Evolutionary conservation across 257 asterid species (phyloP), one percentile per base, ranked within the genome.

Genomic region (Salvia rosmarinus): DNA sequence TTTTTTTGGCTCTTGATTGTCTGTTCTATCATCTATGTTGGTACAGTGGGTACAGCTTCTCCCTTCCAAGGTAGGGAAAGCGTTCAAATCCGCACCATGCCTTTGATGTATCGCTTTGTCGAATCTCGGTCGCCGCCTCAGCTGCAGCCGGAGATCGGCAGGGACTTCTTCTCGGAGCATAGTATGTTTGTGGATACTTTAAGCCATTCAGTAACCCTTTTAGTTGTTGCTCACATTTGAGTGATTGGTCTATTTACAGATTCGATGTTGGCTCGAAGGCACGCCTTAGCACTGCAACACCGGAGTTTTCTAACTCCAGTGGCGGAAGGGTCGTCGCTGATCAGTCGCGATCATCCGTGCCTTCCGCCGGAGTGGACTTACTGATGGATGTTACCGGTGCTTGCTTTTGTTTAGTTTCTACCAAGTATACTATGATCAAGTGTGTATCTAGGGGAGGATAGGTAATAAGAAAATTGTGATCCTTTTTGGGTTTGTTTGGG

Each of bases 181-280:
- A 80, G 95, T 88, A 81, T 1, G 60, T 28, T 4, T 57, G 2
- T 14, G 7, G 17, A 5, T 42, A 10, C 32, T 21, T 12, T 20
- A 19, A 39, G 51, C 60, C 19, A 9, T 35, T 42, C 6, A 3
- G 9, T 37, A 17, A 21, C 49, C 34, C 5, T 10, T 0, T 6
- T 0, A 1, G 0, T 51, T 25, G 19, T 11, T 65, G 9, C 12
- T 74, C 10, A 19, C 0, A 0, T 32, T 34, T 0, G 1, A 54
- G 14, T 1, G 7, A 20, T 14, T 10, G 32, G 6, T 23, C 9
- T 73, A 0, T 43, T 34, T 67, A 37, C 80, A 87, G 96, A 84
- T 52, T n/a, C 72, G 8, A 7, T 78, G 40, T 13, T 81, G 77
- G 89, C 83, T 17, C 73, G 80, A 17, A 82, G 89, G 73, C 81